Evolutionary conservation across 139 green algal species (phyloP).

Genomic region (Haematococcus sp.): DNA sequence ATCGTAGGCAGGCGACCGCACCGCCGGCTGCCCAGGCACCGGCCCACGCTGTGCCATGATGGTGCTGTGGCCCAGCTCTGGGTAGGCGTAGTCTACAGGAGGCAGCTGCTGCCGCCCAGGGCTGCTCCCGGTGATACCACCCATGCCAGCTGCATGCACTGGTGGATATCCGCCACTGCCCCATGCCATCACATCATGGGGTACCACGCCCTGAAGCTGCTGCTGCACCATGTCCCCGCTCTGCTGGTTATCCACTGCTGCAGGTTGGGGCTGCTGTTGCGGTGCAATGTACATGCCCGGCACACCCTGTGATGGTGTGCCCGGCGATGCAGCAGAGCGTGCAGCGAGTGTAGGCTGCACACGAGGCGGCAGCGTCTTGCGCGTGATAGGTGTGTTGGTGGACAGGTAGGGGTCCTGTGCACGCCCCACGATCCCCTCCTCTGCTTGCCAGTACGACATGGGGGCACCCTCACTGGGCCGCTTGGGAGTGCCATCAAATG

Average conservation of each 20-base stretch:
- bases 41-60: slow-evolving; percentile 2
- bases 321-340: slow-evolving; percentile 13
- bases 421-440: slow-evolving; percentile 50
- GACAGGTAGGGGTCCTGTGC: slow-evolving; percentile 34
- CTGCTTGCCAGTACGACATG: slow-evolving; percentile 38
- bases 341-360: slow-evolving; percentile 13
- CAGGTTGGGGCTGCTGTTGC: background rate
- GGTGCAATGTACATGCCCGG: slow-evolving; percentile 24
- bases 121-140: background rate
- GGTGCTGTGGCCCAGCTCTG: slow-evolving; percentile 18
- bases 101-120: background rate
- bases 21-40: background rate
- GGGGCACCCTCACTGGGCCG: slow-evolving; percentile 24
- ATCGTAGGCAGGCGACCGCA: slow-evolving; percentile 24
- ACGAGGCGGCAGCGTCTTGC: slow-evolving; percentile 29
- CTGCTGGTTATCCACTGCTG: too few species aligned
- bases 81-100: slow-evolving; percentile 30
- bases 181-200: too few species aligned
- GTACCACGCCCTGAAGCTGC: too few species aligned
- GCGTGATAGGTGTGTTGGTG: slow-evolving; percentile 15
- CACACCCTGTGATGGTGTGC: slow-evolving; percentile 11
- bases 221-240: too few species aligned
- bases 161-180: background rate
- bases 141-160: background rate
- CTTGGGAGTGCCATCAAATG: slow-evolving; percentile 55